phyloP scores from a whole-genome alignment of 306 rosid genomes.

The Oxytropis ochrocephala region DNA sequence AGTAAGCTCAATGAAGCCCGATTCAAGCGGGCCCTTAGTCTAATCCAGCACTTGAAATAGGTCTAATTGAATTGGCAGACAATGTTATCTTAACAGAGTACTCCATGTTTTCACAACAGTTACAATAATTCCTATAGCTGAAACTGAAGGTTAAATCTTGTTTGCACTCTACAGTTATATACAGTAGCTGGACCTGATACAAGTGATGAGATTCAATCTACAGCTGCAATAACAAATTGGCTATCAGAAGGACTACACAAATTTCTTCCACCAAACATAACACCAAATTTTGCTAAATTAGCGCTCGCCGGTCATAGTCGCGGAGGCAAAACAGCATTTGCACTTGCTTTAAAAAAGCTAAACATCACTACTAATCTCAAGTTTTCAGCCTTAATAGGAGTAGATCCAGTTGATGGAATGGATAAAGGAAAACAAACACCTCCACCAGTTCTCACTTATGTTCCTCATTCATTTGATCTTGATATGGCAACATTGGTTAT shows the following conservation, averaged over 20 bases:
- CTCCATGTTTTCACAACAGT: too few relatives aligned
- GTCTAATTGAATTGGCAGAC: background rate
- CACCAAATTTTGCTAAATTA: constrained; percentile 44
- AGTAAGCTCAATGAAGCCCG: too few relatives aligned
- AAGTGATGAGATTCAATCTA: constrained; percentile 49
- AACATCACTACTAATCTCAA: constrained; percentile 34
- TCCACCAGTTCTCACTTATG: constrained; percentile 70
- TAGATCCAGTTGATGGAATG: constrained; percentile 91
- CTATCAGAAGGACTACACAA: constrained; percentile 44
- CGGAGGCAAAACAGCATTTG: constrained; percentile 83
- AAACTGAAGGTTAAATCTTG: background rate
- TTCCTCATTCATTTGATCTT: constrained; percentile 55
- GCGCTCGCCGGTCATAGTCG: constrained; percentile 81
- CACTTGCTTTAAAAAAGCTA: constrained; percentile 47
- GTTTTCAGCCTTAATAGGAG: constrained; percentile 67
- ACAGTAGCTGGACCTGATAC: constrained; percentile 56
- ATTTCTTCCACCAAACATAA: constrained; percentile 45
- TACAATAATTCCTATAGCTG: background rate
- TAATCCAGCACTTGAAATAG: too few relatives aligned
- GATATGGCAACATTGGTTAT: constrained; percentile 57
- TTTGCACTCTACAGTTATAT: constrained; percentile 50
- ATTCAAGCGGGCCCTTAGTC: too few relatives aligned
- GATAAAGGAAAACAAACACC: constrained; percentile 71
- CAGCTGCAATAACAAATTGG: constrained; percentile 68
- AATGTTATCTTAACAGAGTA: background rate